These are phyloP conservation scores for Coemansia umbellata DNA, from an alignment of 192 early-diverging fungal species.

Conservation along the genomic window DNA sequence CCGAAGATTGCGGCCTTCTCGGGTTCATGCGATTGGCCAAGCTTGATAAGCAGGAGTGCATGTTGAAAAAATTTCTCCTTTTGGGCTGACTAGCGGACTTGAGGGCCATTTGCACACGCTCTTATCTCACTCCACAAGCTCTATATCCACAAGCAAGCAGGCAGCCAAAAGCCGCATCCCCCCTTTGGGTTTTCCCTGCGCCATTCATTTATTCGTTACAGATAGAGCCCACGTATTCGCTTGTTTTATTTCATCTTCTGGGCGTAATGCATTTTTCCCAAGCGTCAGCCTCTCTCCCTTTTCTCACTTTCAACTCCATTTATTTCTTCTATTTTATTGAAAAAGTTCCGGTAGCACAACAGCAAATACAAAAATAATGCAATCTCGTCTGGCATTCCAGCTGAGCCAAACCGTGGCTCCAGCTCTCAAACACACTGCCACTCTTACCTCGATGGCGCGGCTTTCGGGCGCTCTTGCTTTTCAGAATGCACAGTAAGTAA, in stretches of 20 bases:
- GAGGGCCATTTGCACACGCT: too few species aligned
- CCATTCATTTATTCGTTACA: too few species aligned
- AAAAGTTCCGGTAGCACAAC: slow-evolving; percentile 1
- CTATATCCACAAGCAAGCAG: too few species aligned
- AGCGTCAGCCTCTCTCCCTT: background rate
- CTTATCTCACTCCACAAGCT: too few species aligned
- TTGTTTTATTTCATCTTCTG: too few species aligned
- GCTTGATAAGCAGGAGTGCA: background rate
- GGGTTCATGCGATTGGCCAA: slow-evolving; percentile 7
- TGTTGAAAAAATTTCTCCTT: background rate
- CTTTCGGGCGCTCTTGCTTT: slow-evolving; percentile 22
- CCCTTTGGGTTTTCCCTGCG: background rate
- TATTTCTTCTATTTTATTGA: slow-evolving; percentile 9
- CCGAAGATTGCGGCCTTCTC: slow-evolving; percentile 1
- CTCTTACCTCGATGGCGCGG: slow-evolving; percentile 16
- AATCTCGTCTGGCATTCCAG: slow-evolving; percentile 39
- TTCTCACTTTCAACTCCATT: background rate
- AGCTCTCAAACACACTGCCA: slow-evolving; percentile 30
- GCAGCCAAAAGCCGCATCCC: background rate
- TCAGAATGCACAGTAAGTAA: slow-evolving; percentile 44
- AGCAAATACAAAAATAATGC: slow-evolving; percentile 29
- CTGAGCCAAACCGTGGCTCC: slow-evolving; percentile 36
- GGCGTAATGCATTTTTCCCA: too few species aligned
- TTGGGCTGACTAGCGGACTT: background rate
- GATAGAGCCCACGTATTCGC: too few species aligned